These are phyloP conservation scores for Vairimorpha necatrix DNA, from an alignment of 371 early-diverging fungal genomes.

Conservation along the genomic window DNA sequence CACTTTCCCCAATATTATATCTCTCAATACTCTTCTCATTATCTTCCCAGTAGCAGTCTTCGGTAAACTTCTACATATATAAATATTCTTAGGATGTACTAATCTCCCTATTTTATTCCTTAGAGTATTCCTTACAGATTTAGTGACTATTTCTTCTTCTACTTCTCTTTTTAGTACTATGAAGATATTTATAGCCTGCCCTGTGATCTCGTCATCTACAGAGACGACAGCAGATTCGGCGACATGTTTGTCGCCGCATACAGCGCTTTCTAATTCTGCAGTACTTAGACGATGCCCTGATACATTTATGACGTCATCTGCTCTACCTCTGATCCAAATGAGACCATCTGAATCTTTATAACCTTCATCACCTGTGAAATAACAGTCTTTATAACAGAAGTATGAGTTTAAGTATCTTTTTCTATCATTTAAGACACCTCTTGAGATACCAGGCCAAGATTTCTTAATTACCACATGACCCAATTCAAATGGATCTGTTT, in stretches of 20 bases:
- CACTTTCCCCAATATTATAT: slow-evolving; percentile 75
- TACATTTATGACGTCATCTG: slow-evolving; percentile 92
- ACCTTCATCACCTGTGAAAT: slow-evolving; percentile 70
- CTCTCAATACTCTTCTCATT: slow-evolving; percentile 79
- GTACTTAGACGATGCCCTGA: slow-evolving; percentile 89
- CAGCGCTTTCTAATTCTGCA: slow-evolving; percentile 83
- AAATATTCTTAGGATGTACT: slow-evolving; percentile 77
- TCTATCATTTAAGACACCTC: slow-evolving; percentile 80
- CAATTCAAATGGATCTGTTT: slow-evolving; percentile 66
- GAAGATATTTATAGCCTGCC: slow-evolving; percentile 68
- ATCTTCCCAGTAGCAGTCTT: slow-evolving; percentile 88
- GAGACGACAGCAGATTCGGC: slow-evolving; percentile 90
- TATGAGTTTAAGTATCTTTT: slow-evolving; percentile 80
- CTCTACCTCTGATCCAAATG: slow-evolving; percentile 81
- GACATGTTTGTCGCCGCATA: slow-evolving; percentile 70
- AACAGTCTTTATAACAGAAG: slow-evolving; percentile 76
- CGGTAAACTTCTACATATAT: slow-evolving; percentile 76
- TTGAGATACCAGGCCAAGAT: slow-evolving; percentile 87
- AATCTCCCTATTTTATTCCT: slow-evolving; percentile 73
- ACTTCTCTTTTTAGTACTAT: slow-evolving; percentile 64
- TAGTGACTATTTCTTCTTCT: slow-evolving; percentile 58
- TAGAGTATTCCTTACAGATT: slow-evolving; percentile 71
- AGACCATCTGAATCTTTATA: slow-evolving; percentile 73
- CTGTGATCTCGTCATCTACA: slow-evolving; percentile 80
- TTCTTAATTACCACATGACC: slow-evolving; percentile 80